Evolutionary conservation across 1,284 basidiomycete genomes (phyloP), one percentile per base, ranked within the genome.

Genomic region (Hymenochaete sp.): DNA sequence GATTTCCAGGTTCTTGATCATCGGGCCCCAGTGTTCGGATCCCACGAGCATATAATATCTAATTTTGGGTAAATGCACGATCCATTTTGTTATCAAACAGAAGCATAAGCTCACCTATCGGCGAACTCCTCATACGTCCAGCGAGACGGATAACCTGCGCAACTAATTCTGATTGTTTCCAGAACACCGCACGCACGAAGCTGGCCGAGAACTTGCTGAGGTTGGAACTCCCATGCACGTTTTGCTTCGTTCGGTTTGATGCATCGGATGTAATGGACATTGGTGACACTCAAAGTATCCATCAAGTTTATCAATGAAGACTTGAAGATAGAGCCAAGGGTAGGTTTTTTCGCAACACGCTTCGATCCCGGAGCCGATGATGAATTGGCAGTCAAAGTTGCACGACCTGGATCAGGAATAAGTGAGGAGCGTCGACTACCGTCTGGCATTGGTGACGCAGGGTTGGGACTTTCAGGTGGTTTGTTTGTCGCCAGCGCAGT

Each of bases 101-200:
- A 9, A 13, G 6, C 8, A 14, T 32, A 22, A 44, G 62, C 78
- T 52, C 53, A 92, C 90, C 96, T 79, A 61, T 98, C 93, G n/a
- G 92, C 95, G 64, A 99, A 98, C 63, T 98, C 95, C 58, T 92
- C 93, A 57, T 97, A 98, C 1, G 87, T 93, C 96, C 96, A 98
- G 40, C 96, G 77, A n/a, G 91, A 92, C 18, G 96, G 96, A 65
- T 98, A 99, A 28, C 96, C 96, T 32, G 96, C 96, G 62, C 95
- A 98, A 68, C 90, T 95, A 62, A 99, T 99, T 47, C 93, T 80
- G 59, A 99, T 99, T 1, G 96, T 99, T 65, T 99, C 96, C 42
- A 99, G 73, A 38, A 99, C 96, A 83, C 96, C 96, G 66, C 96
- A 99, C 48, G 96, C 96, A 38, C 96, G 79, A 29, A 99, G 71